Conservation (phyloP, 2,329 filamentous ascomycete genomes). For the Fusarium phyllophilum region DNA sequence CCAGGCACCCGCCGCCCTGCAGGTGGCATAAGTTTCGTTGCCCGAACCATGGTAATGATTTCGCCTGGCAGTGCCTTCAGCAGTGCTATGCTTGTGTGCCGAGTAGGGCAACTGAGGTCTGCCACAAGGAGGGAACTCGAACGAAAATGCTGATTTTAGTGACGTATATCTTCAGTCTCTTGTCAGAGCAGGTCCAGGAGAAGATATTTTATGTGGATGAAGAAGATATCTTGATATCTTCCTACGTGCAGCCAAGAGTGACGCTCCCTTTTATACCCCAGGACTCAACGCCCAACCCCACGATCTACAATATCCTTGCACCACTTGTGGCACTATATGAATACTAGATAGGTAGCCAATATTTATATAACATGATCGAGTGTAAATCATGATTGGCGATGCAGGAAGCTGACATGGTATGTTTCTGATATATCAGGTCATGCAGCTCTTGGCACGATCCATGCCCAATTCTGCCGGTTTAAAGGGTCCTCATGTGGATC, state of each 20-base stretch:
- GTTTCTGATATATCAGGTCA: conserved; percentile 29
- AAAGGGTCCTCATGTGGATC: background rate
- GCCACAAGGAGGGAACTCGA: background rate
- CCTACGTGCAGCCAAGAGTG: background rate
- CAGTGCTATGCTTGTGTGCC: background rate
- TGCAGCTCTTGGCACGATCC: conserved; percentile 29
- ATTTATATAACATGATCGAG: background rate
- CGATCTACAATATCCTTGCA: conserved; percentile 9
- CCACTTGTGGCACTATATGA: conserved; percentile 6
- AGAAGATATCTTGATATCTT: background rate
- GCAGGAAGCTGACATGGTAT: background rate
- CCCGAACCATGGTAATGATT: background rate
- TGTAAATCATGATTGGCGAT: background rate
- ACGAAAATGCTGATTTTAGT: background rate
- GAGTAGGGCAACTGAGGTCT: background rate
- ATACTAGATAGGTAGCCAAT: background rate
- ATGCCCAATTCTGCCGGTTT: conserved; percentile 1
- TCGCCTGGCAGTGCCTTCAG: background rate
- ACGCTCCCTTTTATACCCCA: conserved; percentile 13
- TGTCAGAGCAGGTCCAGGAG: too few relatives aligned
- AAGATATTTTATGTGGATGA: background rate
- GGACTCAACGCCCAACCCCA: background rate
- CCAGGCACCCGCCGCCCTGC: background rate
- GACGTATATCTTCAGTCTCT: background rate
- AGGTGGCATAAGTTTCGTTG: background rate